Evolutionary conservation across 73 alveolate genomes (phyloP).

Genomic region (Tetrahymena elliotti): DNA sequence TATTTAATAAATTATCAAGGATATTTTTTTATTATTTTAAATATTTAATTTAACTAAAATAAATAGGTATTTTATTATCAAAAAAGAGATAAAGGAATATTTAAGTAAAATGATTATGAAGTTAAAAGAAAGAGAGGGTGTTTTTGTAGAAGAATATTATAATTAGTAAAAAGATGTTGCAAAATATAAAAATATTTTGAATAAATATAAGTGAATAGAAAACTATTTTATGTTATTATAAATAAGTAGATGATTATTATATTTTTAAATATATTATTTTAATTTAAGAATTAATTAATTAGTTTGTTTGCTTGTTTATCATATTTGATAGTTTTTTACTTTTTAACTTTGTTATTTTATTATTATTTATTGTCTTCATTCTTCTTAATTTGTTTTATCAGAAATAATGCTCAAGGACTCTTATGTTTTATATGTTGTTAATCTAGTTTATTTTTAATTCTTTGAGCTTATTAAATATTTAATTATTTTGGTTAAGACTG

Average conservation of each 20-base stretch:
- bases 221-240: background rate
- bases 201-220: background rate
- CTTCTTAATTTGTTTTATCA: background rate
- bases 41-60: too few relatives aligned
- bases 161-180: background rate
- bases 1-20: too few relatives aligned
- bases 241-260: background rate
- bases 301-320: too few relatives aligned
- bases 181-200: too few relatives aligned
- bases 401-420: background rate
- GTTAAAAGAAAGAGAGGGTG: too few relatives aligned
- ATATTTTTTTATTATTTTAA: too few relatives aligned
- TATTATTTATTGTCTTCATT: background rate
- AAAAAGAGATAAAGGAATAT: too few relatives aligned
- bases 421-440: background rate
- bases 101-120: too few relatives aligned
- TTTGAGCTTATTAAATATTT: background rate
- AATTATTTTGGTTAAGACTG: background rate
- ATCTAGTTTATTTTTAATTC: background rate
- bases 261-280: background rate
- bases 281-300: too few relatives aligned
- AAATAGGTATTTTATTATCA: too few relatives aligned
- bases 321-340: too few relatives aligned
- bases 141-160: too few relatives aligned
- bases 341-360: background rate